phyloP scores from a whole-genome alignment of 2,329 filamentous ascomycete species.

The Aspergillus transmontanensis region DNA sequence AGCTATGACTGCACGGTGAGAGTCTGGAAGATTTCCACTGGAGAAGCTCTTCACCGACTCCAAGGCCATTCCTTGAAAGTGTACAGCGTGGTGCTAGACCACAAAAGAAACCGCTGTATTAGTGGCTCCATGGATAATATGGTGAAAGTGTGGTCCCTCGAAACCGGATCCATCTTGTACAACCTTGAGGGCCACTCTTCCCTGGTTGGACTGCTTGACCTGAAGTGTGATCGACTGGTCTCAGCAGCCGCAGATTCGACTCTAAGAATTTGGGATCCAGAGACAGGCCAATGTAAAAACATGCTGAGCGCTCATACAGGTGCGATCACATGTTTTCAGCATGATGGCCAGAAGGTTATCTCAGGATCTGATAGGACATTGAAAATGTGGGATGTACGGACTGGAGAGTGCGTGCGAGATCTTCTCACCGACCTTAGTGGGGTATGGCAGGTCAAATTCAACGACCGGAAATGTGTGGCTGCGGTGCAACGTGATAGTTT shows the following conservation, averaged over 20 bases:
- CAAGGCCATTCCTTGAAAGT: constrained; percentile 90
- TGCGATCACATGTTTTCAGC: constrained; percentile 98
- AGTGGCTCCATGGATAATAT: constrained; percentile 98
- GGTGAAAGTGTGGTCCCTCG: constrained; percentile 96
- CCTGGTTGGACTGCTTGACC: constrained; percentile 86
- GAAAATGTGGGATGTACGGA: constrained; percentile 98
- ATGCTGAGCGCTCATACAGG: constrained; percentile 92
- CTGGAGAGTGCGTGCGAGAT: constrained; percentile 89
- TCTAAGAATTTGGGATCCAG: constrained; percentile 93
- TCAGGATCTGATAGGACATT: constrained; percentile 92
- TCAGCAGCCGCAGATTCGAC: constrained; percentile 96
- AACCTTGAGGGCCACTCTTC: constrained; percentile 92
- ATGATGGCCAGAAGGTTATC: constrained; percentile 94
- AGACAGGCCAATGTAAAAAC: constrained; percentile 85
- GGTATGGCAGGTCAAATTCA: constrained; percentile 99
- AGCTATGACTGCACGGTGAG: constrained; percentile 95
- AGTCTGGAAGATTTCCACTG: constrained; percentile 97
- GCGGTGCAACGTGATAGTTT: constrained; percentile 90
- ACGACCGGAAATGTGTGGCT: constrained; percentile 90
- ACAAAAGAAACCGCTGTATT: constrained; percentile 89
- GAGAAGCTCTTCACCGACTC: constrained; percentile 80
- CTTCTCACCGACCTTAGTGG: constrained; percentile 89
- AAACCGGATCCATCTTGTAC: constrained; percentile 80
- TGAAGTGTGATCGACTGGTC: constrained; percentile 86
- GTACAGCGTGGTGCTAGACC: constrained; percentile 94